phyloP scores from a whole-genome alignment of 208 protist genomes.

The Trichomonas vaginalis region DNA sequence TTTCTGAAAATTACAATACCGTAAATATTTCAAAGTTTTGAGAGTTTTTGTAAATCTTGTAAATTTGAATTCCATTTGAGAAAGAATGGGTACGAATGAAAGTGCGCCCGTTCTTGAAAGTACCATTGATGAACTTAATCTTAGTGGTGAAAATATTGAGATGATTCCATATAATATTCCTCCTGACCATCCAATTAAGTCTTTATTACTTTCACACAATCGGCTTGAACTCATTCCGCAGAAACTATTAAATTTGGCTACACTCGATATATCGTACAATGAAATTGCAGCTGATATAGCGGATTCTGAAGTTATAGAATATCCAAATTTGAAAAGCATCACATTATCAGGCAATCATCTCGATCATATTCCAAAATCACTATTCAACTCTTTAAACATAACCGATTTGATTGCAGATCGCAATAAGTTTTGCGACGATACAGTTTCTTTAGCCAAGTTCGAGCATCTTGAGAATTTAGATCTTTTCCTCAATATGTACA shows the following conservation, averaged over 20 bases:
- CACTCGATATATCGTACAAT: not conserved
- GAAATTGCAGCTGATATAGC: not conserved
- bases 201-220: not conserved
- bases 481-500: not conserved
- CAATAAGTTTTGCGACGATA: not conserved
- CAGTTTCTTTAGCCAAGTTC: not conserved
- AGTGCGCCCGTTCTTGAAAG: not conserved
- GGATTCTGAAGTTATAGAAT: not conserved
- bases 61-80: too few species aligned
- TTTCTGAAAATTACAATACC: too few species aligned
- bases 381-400: not conserved
- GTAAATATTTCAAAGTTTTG: too few species aligned
- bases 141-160: not conserved
- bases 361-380: not conserved
- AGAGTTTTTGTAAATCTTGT: too few species aligned
- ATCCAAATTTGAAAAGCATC: not conserved
- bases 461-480: not conserved
- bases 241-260: not conserved
- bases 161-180: not conserved
- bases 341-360: not conserved
- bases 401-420: not conserved
- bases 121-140: not conserved
- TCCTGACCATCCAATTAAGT: not conserved
- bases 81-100: not conserved
- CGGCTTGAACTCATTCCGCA: not conserved